Base-by-base conservation (phyloP, 352 stramenopile genomes). In the Pilasporangium apinafurcum region DNA sequence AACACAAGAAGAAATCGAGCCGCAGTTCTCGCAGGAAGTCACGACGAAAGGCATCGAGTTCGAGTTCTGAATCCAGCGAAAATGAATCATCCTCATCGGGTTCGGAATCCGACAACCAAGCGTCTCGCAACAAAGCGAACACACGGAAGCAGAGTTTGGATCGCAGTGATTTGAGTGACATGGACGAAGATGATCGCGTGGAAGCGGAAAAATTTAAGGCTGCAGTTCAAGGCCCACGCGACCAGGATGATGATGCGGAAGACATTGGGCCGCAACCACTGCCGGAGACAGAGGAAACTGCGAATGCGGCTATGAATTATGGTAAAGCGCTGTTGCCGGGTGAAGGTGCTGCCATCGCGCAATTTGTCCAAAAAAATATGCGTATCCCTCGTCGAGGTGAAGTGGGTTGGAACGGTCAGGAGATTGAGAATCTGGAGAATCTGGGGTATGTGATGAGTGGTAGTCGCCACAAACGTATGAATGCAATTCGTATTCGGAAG, bases 351-450 rank as follows among this genome's bases (percentile, higher is more conserved):
- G 96, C 95, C 32, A 97, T 99, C 50, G 96, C 96, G 12, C 86
- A 97, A 62, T 99, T 97, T 57, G 96, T 99, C 17, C 95, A 99
- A 68, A 97, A 98, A 59, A 98, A 98, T 59, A 96, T 99, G 68
- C 95, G 96, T 32, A 98, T 99, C 51, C 96, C 96, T 17, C 88
- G 96, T 39, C 88, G 96, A 71, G 96, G 96, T 62, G 96, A 99
- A 76, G 97, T 99, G 45, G 95, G 95, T 10, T 98, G 93, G 73
- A 92, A 83, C 44, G 92, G 83, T 1, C 78, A 96, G 32, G 95
- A 99, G 59, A 99, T 99, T 60, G 94, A 98, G 53, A 78, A 87
- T 10, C 83, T 98, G 43, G 96, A 99, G 72, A 87, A 84, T 10
- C 58, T 94, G 18, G 90, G 90, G 32, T 96, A 96, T 64, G 96